Base-by-base conservation (phyloP, 352 stramenopile genomes). In the Globisporangium cylindrosporum region DNA sequence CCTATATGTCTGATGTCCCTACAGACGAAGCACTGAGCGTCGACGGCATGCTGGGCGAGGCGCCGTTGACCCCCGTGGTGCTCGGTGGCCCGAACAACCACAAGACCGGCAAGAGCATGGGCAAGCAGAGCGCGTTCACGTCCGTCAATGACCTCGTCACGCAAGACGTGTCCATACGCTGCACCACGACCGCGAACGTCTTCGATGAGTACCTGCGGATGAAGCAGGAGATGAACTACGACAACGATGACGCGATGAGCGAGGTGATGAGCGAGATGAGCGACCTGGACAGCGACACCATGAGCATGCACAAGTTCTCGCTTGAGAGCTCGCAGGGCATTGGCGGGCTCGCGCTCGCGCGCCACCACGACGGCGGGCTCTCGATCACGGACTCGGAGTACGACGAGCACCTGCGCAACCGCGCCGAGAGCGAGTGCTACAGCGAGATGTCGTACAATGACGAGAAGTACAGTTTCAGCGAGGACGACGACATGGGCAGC, bases 371-470 rank as follows among this genome's bases (percentile, higher is more conserved):
- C 24, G 80, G 80, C 15, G 72, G 78, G 25, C 72, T 84, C 71
- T 91, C 82, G 24, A 79, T 90, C 59, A 86, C 82, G 2, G 82
- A 91, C 69, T 92, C 84, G 64, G 84, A 92, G 64, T 92, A 89
- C 66, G 73, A 79, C 32, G 75, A 82, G 49, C 77, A 88, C 59
- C 38, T 86, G 34, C 77, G 74, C 65, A 76, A 63, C 65, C 80
- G 71, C 46, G 80, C 73, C 4, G 80, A 81, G 69, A 92, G 84
- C 66, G 84, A 92, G 66, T 90, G 81, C 73, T 89, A 73, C 76
- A 89, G 78, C 55, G 84, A 92, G 60, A 90, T 92, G 81, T 92
- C 84, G 54, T 90, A 90, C 81, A 92, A 92, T 64, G 84, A 92
- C 67, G 84, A 92, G 59, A 92, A 89, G 66, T 92, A 92, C 72